phyloP scores from a whole-genome alignment of 129 eudicot genomes.

The Tanacetum coccineum region DNA sequence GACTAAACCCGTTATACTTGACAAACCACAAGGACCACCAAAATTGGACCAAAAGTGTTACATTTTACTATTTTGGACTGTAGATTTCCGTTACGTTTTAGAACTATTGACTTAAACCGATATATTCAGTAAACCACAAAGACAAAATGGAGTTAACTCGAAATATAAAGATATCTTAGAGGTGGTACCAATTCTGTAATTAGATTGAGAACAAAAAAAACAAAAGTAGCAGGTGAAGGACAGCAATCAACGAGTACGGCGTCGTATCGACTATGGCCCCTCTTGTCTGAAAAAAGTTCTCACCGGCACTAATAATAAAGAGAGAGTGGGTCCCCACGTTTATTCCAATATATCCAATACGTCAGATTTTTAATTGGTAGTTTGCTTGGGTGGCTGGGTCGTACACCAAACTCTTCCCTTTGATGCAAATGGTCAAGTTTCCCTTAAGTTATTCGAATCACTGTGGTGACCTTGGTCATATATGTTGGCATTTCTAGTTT shows the following conservation, averaged over 20 bases:
- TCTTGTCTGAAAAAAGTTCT: neutral
- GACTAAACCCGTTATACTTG: too few species aligned
- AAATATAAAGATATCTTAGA: neutral
- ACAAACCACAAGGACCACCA: too few species aligned
- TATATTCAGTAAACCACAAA: too few species aligned
- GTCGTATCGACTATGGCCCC: constrained; percentile 24
- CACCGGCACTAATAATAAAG: constrained; percentile 23
- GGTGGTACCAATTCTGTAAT: constrained; percentile 13
- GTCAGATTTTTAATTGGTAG: constrained; percentile 1
- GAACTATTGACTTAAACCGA: too few species aligned
- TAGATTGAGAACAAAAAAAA: neutral
- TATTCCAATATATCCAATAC: neutral
- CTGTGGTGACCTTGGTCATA: neutral
- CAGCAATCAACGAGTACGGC: constrained; percentile 25
- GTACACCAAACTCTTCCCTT: constrained; percentile 16
- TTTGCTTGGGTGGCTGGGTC: constrained; percentile 4
- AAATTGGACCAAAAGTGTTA: too few species aligned
- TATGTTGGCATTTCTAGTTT: neutral
- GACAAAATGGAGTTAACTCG: too few species aligned
- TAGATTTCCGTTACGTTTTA: too few species aligned
- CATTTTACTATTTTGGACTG: too few species aligned
- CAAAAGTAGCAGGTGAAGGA: constrained; percentile 23
- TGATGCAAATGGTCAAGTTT: neutral
- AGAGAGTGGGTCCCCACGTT: constrained; percentile 1
- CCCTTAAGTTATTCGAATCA: neutral